Evolutionary conservation across 306 rosid species (phyloP), one percentile per base, ranked within the genome.

Genomic region (Sphenostylis stenocarpa): DNA sequence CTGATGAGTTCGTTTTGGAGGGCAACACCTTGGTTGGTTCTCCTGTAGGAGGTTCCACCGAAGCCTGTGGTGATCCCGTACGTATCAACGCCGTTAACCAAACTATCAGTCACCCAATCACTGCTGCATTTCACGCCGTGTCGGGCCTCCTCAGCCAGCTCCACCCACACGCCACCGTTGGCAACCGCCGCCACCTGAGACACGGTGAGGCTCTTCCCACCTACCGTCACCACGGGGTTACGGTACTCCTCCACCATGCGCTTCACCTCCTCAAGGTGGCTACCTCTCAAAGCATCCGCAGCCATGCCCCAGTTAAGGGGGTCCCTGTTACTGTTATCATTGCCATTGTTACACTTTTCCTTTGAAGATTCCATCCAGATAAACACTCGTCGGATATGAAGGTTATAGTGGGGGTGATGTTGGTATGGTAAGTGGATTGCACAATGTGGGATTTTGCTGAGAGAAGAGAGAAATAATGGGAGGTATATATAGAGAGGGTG

Each of bases 51-150:
- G 41, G 98, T 92, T 7, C 97, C 92, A 69, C 98, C 96, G 48
- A 95, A 95, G 1, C 97, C 98, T 0, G 93, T 95, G 34, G 95
- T 89, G 10, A 95, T 90, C 0, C 97, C 98, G 11, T 94, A 87
- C 21, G 92, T 89, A 72, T 95, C 98, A 0, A 89, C 89, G 0
- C 98, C 98, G 0, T 86, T 86, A 28, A 77, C 69, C 93, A 91
- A 80, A 72, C 97, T 85, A 1, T 91, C 90, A 80, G 81, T 58
- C 0, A 94, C 96, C 98, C 98, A 94, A 2, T 90, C 91, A 29
- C 97, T 94, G 82, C 97, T 90, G 0, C 93, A 94, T 68, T 86
- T 84, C 1, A 94, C 98, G 6, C 71, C 51, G 29, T 31, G 20
- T 83, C 86, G 9, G 74, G 89, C 70, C 15, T 76, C 86, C 87